phyloP scores from a whole-genome alignment of 2,329 filamentous ascomycete genomes.

The Colletotrichum neosansevieriae region DNA sequence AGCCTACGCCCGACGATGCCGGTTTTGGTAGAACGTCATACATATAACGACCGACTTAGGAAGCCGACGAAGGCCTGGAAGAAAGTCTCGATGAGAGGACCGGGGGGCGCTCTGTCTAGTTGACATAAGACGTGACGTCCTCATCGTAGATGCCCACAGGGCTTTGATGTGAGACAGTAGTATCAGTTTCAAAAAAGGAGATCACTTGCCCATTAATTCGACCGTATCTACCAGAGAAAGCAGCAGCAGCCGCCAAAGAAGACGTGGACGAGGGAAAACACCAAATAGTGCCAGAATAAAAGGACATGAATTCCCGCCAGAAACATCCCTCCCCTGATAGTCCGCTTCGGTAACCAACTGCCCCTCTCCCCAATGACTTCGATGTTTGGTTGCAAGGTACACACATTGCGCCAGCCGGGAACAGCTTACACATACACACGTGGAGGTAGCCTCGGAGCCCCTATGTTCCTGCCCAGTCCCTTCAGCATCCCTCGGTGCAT shows the following conservation, averaged over 20 bases:
- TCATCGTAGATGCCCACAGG: no score
- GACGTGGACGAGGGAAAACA: constrained; percentile 3
- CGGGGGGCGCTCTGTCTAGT: no score
- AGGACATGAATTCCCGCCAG: not conserved
- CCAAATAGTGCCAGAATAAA: not conserved
- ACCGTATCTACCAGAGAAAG: constrained; percentile 38
- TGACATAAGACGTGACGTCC: no score
- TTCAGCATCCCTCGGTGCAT: not conserved
- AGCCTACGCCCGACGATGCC: constrained; percentile 13
- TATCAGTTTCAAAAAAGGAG: constrained; percentile 9
- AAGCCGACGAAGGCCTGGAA: not conserved
- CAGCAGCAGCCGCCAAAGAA: constrained; percentile 22
- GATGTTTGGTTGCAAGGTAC: constrained; percentile 34
- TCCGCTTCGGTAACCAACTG: constrained; percentile 13
- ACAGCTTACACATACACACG: constrained; percentile 25
- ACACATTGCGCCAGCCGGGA: constrained; percentile 27
- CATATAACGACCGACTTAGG: not conserved
- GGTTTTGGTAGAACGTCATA: not conserved
- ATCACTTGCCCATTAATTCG: constrained; percentile 38
- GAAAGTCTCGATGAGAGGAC: no score
- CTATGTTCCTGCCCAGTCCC: not conserved
- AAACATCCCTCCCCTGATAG: not conserved
- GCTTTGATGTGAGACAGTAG: no score
- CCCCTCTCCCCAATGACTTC: not conserved
- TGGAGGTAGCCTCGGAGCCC: constrained; percentile 18